phyloP scores from a whole-genome alignment of 345 rosid species.

The Fremontodendron californicum region DNA sequence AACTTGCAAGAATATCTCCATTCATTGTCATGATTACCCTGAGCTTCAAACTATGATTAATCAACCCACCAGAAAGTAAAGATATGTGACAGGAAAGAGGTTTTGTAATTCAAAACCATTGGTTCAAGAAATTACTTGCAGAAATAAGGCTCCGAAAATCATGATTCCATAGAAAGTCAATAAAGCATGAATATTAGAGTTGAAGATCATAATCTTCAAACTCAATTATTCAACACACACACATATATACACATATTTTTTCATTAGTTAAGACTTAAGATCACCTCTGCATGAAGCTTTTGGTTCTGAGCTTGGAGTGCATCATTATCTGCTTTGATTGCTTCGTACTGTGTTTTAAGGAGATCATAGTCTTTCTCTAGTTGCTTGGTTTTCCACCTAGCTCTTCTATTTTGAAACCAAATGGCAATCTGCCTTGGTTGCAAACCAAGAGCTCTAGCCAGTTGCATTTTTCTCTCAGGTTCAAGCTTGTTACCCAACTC shows the following conservation, averaged over 20 bases:
- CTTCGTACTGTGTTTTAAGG: conserved; percentile 75
- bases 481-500: conserved; percentile 97
- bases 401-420: conserved; percentile 98
- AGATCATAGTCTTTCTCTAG: conserved; percentile 91
- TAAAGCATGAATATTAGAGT: neutral
- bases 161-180: neutral
- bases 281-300: conserved; percentile 80
- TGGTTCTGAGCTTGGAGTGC: conserved; percentile 84
- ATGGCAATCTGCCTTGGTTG: conserved; percentile 98
- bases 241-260: neutral
- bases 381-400: conserved; percentile 96
- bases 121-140: neutral
- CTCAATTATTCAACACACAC: neutral
- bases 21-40: conserved; percentile 13
- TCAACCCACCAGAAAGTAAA: neutral
- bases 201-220: neutral
- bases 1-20: neutral
- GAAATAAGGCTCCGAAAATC: neutral
- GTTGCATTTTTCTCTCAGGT: conserved; percentile 96
- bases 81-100: neutral
- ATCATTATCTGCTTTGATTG: conserved; percentile 73
- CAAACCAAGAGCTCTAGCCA: conserved; percentile 86
- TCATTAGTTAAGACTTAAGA: too few relatives aligned
- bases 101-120: neutral
- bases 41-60: neutral